Evolutionary conservation across 495 filamentous ascomycete genomes (phyloP).

Genomic region (Penicillium daleae): DNA sequence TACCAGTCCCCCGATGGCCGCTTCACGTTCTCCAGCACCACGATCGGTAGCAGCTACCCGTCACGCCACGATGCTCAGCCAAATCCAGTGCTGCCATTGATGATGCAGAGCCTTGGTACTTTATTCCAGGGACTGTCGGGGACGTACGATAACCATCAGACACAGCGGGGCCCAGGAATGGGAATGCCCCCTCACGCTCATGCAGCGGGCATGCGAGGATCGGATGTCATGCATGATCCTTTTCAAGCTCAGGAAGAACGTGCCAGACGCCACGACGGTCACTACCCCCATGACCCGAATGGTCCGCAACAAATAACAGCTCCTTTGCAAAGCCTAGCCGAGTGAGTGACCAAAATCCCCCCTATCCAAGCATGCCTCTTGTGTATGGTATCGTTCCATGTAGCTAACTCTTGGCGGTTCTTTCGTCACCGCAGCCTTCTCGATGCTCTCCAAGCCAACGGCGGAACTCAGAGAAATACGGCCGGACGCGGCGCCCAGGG

Average conservation of each 20-base stretch:
- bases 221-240: slow-evolving; percentile 5
- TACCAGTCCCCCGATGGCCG: slow-evolving; percentile 53
- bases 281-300: slow-evolving; percentile 40
- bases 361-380: background rate
- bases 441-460: slow-evolving; percentile 32
- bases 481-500: slow-evolving; percentile 26
- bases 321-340: slow-evolving; percentile 34
- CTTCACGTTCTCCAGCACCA: slow-evolving; percentile 45
- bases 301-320: slow-evolving; percentile 33
- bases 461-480: slow-evolving; percentile 17
- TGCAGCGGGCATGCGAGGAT: slow-evolving; percentile 19
- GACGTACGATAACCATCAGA: slow-evolving; percentile 26
- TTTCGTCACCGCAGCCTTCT: slow-evolving; percentile 31
- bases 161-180: slow-evolving; percentile 3
- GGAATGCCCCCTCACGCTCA: slow-evolving; percentile 19
- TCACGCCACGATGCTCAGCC: slow-evolving; percentile 22
- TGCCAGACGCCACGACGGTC: slow-evolving; percentile 22
- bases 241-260: background rate
- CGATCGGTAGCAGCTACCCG: slow-evolving; percentile 30
- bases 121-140: slow-evolving; percentile 38
- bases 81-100: slow-evolving; percentile 33
- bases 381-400: background rate
- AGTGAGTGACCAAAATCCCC: slow-evolving; percentile 23
- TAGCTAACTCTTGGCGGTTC: background rate
- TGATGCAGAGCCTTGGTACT: slow-evolving; percentile 38